These are phyloP conservation scores for Chalaropsis ovoidea DNA, from an alignment of 2,329 filamentous ascomycete genomes.

Conservation along the genomic window DNA sequence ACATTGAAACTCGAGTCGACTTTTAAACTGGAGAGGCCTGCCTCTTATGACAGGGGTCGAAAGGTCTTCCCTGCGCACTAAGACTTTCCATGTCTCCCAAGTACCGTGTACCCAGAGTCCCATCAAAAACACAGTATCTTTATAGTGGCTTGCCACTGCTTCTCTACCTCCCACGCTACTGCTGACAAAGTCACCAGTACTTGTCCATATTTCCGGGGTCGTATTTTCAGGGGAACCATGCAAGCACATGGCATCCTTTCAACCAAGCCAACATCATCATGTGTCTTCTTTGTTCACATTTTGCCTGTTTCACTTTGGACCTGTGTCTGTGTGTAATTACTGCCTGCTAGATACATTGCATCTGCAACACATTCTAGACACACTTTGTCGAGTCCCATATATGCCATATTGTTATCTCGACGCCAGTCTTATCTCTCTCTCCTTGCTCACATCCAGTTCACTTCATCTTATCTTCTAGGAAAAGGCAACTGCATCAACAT, in stretches of 20 bases:
- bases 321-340: slow-evolving; percentile 1
- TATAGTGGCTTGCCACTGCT: background rate
- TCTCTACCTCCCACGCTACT: background rate
- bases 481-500: background rate
- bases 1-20: background rate
- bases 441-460: background rate
- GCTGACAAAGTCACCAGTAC: background rate
- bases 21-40: background rate
- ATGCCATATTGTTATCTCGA: background rate
- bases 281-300: background rate
- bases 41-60: background rate
- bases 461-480: too few species aligned
- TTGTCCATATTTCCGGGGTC: background rate
- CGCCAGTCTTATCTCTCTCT: background rate
- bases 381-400: background rate
- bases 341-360: slow-evolving; percentile 6
- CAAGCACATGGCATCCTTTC: slow-evolving; percentile 9
- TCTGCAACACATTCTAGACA: slow-evolving; percentile 4
- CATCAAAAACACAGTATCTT: background rate
- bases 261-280: background rate
- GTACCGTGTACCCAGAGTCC: background rate
- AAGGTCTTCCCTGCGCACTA: background rate
- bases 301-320: background rate
- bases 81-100: background rate
- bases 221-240: slow-evolving; percentile 20